phyloP scores from a whole-genome alignment of 345 rosid species.

The Passiflora organensis region DNA sequence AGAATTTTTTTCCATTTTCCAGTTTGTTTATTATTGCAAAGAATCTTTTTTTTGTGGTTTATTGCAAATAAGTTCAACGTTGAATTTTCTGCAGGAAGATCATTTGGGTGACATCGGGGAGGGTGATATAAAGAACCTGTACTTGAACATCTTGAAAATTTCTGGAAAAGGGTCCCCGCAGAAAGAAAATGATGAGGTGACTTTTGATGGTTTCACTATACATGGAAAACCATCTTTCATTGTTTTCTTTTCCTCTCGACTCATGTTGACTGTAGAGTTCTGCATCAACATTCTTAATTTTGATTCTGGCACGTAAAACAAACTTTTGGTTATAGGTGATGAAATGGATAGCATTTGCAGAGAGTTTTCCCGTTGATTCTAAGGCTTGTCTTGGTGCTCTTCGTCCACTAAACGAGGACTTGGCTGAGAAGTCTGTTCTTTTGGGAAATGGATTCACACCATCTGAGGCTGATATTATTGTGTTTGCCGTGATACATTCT shows the following conservation, averaged over 20 bases:
- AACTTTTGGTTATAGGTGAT: constrained; percentile 41
- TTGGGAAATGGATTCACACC: constrained; percentile 68
- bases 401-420: constrained; percentile 47
- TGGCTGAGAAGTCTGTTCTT: constrained; percentile 60
- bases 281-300: background rate
- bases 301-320: background rate
- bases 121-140: constrained; percentile 49
- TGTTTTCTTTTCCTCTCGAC: background rate
- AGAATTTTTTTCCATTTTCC: too few species aligned
- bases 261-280: too few species aligned
- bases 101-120: constrained; percentile 22
- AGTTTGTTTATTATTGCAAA: too few species aligned
- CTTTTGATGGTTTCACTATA: background rate
- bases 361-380: constrained; percentile 44
- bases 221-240: background rate
- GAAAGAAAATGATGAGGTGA: constrained; percentile 45
- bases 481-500: constrained; percentile 61
- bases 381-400: constrained; percentile 41
- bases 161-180: constrained; percentile 34
- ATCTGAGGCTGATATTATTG: constrained; percentile 69
- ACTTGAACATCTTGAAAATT: constrained; percentile 41
- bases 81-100: constrained; percentile 33
- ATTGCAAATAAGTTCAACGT: constrained; percentile 9
- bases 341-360: constrained; percentile 69
- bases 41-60: too few species aligned